Evolutionary conservation across 495 filamentous ascomycete genomes (phyloP), one percentile per base, ranked within the genome.

Genomic region (Glutinoglossum americanum): DNA sequence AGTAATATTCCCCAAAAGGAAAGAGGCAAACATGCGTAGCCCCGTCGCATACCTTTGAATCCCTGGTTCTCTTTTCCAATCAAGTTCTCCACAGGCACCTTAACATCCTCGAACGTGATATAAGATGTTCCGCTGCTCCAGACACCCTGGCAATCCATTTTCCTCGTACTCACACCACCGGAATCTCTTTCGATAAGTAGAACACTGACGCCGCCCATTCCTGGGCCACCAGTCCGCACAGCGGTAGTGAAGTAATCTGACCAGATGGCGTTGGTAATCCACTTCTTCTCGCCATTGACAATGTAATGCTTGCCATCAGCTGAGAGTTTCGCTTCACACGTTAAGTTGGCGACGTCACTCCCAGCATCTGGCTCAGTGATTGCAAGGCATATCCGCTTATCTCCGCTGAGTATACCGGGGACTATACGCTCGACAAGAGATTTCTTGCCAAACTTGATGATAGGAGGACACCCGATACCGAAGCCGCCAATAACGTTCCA

Each of bases 221-320:
- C 92, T 67, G 67, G 61, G 32, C 72, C 74, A 55, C 90, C 89
- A 0, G 92, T 98, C 58, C 92, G 86, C 35, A 98, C 92, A 45
- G 92, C 92, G 35, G 84, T 87, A 56, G 92, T 97, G 75, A 98
- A 98, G 72, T 96, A 98, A 68, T 98, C 92, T 58, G 75, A 78
- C 85, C 86, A 96, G 60, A 95, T 78, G 64, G 92, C 92, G 73
- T 98, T 97, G 65, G 90, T 96, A 70, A 98, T 98, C 92, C 92
- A 97, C 71, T 98, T 98, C 82, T 98, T 97, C 78, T 96, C 92
- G 45, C 92, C 92, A 67, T 97, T 98, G 70, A 98, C 92, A 60
- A 98, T 96, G 70, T 93, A 98, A 70, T 96, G 87, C 76, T 96
- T 98, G 65, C 92, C 92, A 66, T 96, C 90, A 62, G 87, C 80